Evolutionary conservation across 2,329 filamentous ascomycete species (phyloP), one percentile per base, ranked within the genome.

Genomic region (Penicillium digitatum): DNA sequence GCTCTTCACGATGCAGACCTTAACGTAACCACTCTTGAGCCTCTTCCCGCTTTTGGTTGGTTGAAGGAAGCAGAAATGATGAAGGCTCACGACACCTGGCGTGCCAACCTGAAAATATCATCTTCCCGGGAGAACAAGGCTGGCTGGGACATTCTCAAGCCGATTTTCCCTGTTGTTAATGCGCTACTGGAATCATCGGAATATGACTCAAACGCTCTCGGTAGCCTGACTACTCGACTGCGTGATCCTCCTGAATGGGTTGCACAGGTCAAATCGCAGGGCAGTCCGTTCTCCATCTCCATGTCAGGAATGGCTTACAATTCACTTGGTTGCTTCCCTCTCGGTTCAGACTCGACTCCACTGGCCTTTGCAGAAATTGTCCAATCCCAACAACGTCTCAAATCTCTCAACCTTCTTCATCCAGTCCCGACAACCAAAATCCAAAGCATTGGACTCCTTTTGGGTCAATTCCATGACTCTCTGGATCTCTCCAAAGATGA

Each of bases 21-120:
- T 10, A 73, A 73, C 31, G 58, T 60, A 24, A 68, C 71, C 11
- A 61, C 59, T 9, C 48, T 58, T 0, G 71, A 78, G 54, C 77
- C 77, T 12, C 66, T 79, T 3, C 73, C 76, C 6, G 75, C 77
- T 1, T 75, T 79, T 53, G 71, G 74, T 48, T 79, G 76, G 76
- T 57, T 79, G 52, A 79, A 79, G 57, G 73, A 77, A 39, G 66
- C 72, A 11, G 67, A 72, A n/a, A 70, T 76, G 14, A 78, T 79
- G 69, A 69, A 72, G 35, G 59, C 68, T 0, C 77, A 79, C 47
- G 72, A 77, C 37, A 62, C 55, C 29, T 79, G 76, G 76, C 72
- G 70, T 43, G 66, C 63, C 1, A 74, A 74, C 46, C 31, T 57
- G 22, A 58, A 65, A 2, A 56, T 74, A 12, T 35, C 59, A 16